phyloP scores from a whole-genome alignment of 306 rosid species.

The Castanopsis chinensis region DNA sequence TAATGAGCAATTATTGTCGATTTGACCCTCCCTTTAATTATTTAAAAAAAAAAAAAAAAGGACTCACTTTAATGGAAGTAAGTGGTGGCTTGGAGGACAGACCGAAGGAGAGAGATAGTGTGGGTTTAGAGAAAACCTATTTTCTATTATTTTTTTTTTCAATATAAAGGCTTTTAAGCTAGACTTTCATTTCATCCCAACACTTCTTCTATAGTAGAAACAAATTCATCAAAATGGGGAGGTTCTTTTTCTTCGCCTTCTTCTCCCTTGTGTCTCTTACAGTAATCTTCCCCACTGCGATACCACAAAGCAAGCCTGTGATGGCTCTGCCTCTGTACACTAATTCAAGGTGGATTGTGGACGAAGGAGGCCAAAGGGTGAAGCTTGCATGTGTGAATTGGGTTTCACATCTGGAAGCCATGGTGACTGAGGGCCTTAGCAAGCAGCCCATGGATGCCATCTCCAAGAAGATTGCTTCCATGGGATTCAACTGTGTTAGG shows the following conservation, averaged over 20 bases:
- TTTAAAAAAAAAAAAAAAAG: no score
- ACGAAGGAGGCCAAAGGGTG: slow-evolving; percentile 58
- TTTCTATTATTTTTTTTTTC: no score
- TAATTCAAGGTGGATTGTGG: slow-evolving; percentile 74
- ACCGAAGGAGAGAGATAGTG: no score
- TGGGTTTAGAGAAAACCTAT: no score
- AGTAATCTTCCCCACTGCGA: background rate
- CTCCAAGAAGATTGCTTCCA: slow-evolving; percentile 37
- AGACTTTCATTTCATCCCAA: no score
- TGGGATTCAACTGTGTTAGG: slow-evolving; percentile 94
- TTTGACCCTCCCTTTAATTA: no score
- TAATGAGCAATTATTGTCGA: no score
- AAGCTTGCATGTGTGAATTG: slow-evolving; percentile 85
- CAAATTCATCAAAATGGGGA: slow-evolving; percentile 10
- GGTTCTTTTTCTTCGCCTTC: background rate
- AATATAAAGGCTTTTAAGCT: no score
- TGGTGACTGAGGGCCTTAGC: slow-evolving; percentile 85
- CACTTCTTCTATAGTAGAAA: background rate
- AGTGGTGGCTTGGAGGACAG: no score
- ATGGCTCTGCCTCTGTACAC: slow-evolving; percentile 54
- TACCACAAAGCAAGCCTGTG: background rate
- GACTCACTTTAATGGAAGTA: no score
- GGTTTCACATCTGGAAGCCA: slow-evolving; percentile 72
- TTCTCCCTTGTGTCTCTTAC: background rate
- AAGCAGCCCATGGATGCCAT: slow-evolving; percentile 67